Evolutionary conservation across 306 rosid species (phyloP), one percentile per base, ranked within the genome.

Genomic region (Fagus sylvatica): DNA sequence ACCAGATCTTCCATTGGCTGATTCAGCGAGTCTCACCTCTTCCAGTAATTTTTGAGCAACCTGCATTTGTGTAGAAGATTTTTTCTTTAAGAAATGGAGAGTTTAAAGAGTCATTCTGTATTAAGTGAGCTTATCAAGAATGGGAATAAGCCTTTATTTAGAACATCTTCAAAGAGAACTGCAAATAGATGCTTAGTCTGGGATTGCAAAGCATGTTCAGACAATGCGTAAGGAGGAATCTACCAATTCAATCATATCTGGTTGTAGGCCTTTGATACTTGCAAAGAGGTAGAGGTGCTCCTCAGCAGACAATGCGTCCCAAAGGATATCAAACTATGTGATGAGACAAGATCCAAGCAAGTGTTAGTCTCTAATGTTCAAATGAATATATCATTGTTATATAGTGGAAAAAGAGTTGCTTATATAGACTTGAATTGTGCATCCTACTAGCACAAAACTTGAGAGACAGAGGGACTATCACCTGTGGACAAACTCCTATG

Each of bases 401-500:
- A 8, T 46, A 46, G 15, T 71, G 36, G 68, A 77, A 75, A 76
- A 4, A 12, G 6, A 32, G 37, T 56, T 17, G 22, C n/a, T 39
- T 22, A 68, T 46, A 56, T 78, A 75, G 37, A 43, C 17, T 5
- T 46, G 10, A 46, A 9, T 3, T 10, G 10, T 9, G 51, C 43
- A 56, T 46, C 13, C 51, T 9, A 46, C 10, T 46, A 3, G 34
- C 57, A 70, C 40, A 15, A 37, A 46, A 2, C 51, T 46, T 46
- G 59, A 70, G 82, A 57, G 82, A 71, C 55, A 74, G 71, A 70
- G 39, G n/a, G 51, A 13, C 4, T 46, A 46, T 66, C 71, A 94
- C 98, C 98, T 94, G 98, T 33, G 97, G 98, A 78, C 98, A 94
- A 51, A 92, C 90, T 84, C 98, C 97, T 59, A 92, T 86, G 30